phyloP scores from a whole-genome alignment of 495 filamentous ascomycete species.

The Podospora sp. region DNA sequence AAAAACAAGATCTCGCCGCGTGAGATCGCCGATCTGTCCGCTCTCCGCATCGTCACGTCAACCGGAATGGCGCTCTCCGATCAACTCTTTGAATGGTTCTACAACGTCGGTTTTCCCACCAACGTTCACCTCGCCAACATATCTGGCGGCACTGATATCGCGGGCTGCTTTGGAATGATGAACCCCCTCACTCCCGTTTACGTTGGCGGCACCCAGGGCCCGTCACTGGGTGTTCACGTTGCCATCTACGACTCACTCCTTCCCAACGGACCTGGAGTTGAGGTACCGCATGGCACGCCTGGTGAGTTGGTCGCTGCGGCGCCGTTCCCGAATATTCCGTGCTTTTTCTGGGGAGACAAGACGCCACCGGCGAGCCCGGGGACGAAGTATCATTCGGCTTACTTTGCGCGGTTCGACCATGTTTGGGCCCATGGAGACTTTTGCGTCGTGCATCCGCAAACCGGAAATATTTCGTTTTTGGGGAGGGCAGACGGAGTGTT shows the following conservation, averaged over 20 bases:
- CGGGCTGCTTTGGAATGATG: constrained; percentile 67
- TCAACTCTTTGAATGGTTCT: constrained; percentile 78
- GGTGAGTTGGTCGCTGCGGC: constrained; percentile 72
- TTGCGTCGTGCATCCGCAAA: constrained; percentile 67
- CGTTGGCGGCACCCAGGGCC: constrained; percentile 69
- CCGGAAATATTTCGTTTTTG: constrained; percentile 65
- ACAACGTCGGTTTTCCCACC: constrained; percentile 71
- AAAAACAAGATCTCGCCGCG: constrained; percentile 61
- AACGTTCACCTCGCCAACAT: constrained; percentile 69
- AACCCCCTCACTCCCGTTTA: constrained; percentile 74
- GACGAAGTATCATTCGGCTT: constrained; percentile 65
- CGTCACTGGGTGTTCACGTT: constrained; percentile 64
- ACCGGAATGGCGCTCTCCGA: constrained; percentile 82
- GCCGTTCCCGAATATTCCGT: constrained; percentile 74
- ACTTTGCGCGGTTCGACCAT: constrained; percentile 71
- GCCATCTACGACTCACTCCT: constrained; percentile 69
- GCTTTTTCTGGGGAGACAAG: constrained; percentile 68
- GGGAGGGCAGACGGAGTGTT: constrained; percentile 89
- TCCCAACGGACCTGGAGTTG: constrained; percentile 52
- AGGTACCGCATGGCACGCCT: constrained; percentile 61
- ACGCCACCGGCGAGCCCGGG: constrained; percentile 44
- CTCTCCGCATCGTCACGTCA: constrained; percentile 60
- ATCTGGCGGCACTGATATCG: constrained; percentile 76
- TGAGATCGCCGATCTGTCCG: constrained; percentile 61
- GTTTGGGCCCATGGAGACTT: constrained; percentile 87